Conservation (phyloP, 257 asterid genomes). For the Nicotiana benthamiana region DNA sequence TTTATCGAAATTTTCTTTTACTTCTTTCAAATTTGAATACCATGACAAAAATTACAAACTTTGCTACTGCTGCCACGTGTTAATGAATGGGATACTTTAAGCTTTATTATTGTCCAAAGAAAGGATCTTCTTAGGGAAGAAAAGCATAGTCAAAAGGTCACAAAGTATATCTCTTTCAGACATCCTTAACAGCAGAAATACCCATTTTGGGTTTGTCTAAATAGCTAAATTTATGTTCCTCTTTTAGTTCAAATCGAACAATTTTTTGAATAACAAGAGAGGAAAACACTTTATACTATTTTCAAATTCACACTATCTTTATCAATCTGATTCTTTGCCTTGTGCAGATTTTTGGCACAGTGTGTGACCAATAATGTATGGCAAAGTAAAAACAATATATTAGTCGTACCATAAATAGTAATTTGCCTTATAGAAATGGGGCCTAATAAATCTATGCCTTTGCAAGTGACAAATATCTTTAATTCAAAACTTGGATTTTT, state of each 20-base stretch:
- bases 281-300: not conserved
- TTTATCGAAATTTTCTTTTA: too few species aligned
- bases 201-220: not conserved
- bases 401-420: not conserved
- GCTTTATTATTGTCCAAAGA: not conserved
- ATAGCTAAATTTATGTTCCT: not conserved
- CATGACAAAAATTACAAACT: too few species aligned
- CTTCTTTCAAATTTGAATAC: too few species aligned
- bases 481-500: not conserved
- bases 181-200: not conserved
- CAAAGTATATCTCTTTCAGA: constrained; percentile 4
- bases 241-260: constrained; percentile 6
- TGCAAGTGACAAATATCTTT: constrained; percentile 2
- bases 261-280: not conserved
- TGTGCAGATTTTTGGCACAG: not conserved
- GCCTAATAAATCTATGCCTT: not conserved
- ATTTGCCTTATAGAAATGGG: not conserved
- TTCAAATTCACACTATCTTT: constrained; percentile 8
- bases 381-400: not conserved
- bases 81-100: not conserved
- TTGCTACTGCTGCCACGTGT: not conserved
- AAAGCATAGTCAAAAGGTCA: constrained; percentile 10
- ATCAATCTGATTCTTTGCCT: not conserved
- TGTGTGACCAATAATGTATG: constrained; percentile 3
- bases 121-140: constrained; percentile 2